These are phyloP conservation scores for Calonectria pteridis DNA, from an alignment of 2,329 filamentous ascomycete genomes.

Conservation along the genomic window DNA sequence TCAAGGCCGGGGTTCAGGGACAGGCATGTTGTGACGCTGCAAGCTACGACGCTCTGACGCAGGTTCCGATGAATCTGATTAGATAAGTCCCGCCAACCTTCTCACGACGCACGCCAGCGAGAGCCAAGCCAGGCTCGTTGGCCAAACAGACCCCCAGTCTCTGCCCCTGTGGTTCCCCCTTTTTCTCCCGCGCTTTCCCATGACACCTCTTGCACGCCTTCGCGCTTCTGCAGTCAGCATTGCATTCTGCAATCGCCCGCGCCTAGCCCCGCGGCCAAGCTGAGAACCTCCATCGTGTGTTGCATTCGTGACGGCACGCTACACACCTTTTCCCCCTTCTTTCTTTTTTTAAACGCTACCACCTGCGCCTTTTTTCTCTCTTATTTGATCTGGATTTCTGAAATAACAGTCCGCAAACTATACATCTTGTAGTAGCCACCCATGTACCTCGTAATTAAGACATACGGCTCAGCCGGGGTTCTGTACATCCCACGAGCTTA, in stretches of 20 bases:
- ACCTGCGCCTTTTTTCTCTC: background rate
- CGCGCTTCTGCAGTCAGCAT: background rate
- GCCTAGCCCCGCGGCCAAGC: background rate
- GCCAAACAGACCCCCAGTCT: constrained; percentile 10
- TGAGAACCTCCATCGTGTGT: background rate
- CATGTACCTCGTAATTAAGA: background rate
- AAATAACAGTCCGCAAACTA: background rate
- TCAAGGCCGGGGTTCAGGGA: constrained; percentile 19
- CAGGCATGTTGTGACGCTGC: constrained; percentile 19
- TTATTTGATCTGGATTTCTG: background rate
- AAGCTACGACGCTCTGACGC: constrained; percentile 20
- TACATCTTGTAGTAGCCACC: background rate
- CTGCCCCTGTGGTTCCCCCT: background rate
- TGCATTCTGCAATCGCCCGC: constrained; percentile 4
- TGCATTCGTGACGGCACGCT: background rate
- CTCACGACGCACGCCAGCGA: constrained; percentile 17
- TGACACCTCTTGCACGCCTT: constrained; percentile 1
- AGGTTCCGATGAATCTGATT: constrained; percentile 41
- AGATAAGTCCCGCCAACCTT: constrained; percentile 36
- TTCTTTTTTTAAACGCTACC: background rate
- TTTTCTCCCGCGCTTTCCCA: background rate
- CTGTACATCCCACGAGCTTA: background rate
- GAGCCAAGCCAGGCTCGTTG: background rate
- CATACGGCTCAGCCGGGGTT: background rate
- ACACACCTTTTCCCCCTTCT: background rate